These are phyloP conservation scores for Suillus subluteus DNA, from an alignment of 768 basidiomycete species.

Conservation along the genomic window DNA sequence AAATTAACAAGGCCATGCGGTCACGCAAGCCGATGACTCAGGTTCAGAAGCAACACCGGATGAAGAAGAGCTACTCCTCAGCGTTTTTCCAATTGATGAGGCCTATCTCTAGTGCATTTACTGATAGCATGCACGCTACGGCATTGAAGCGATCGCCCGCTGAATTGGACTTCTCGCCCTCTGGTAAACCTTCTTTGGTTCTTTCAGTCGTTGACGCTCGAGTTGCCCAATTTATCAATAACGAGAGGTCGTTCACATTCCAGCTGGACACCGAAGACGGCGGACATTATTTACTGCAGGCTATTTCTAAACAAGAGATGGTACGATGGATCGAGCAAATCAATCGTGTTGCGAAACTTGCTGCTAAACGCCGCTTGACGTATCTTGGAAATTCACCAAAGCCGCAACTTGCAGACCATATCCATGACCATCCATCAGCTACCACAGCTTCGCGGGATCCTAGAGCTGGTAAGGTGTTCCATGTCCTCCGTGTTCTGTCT, in stretches of 20 bases:
- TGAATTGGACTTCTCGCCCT: slow-evolving; percentile 74
- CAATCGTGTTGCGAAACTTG: slow-evolving; percentile 67
- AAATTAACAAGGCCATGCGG: slow-evolving; percentile 74
- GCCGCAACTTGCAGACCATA: slow-evolving; percentile 73
- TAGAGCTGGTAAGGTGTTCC: slow-evolving; percentile 59
- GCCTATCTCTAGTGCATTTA: slow-evolving; percentile 87
- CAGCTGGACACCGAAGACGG: slow-evolving; percentile 87
- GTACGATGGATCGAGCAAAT: slow-evolving; percentile 78
- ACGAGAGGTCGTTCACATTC: slow-evolving; percentile 82
- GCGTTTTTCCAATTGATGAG: slow-evolving; percentile 86
- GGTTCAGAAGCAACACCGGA: slow-evolving; percentile 76
- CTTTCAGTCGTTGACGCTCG: slow-evolving; percentile 75
- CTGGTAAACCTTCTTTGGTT: slow-evolving; percentile 76
- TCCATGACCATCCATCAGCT: slow-evolving; percentile 57
- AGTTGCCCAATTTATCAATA: slow-evolving; percentile 73
- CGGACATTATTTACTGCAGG: slow-evolving; percentile 80
- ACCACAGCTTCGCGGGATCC: slow-evolving; percentile 65
- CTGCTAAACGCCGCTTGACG: slow-evolving; percentile 78
- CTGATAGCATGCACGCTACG: slow-evolving; percentile 54
- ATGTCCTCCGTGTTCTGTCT: slow-evolving; percentile 6
- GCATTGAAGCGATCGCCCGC: slow-evolving; percentile 59
- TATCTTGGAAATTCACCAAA: slow-evolving; percentile 80
- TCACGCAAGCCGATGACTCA: slow-evolving; percentile 51
- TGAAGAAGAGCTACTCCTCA: slow-evolving; percentile 85
- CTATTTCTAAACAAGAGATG: slow-evolving; percentile 71